A percentile compares a stretch with the other conserved stretches of the same genome.
Evolutionary conservation across 1,284 basidiomycete species (phyloP).

Genomic region (Macrocystidia cucumis): DNA sequence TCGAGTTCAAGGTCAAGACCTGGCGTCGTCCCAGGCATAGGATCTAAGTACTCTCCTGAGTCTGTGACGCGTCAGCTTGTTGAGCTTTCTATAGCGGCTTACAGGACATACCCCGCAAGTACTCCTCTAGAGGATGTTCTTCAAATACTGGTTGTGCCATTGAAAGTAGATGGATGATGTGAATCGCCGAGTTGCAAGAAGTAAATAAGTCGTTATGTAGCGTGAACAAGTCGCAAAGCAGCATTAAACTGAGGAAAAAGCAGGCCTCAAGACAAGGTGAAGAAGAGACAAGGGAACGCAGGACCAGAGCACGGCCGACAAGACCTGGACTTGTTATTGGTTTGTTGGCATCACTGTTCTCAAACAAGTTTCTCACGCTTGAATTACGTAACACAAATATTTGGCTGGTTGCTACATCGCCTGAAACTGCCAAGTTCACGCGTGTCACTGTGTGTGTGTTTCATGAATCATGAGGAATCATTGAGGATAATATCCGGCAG

Average conservation of each 20-base stretch:
- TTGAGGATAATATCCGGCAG: too few species aligned
- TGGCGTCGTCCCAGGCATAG: slow-evolving; percentile 29
- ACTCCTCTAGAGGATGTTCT: slow-evolving; percentile 68
- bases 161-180: slow-evolving; percentile 10
- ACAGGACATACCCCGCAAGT: slow-evolving; percentile 50
- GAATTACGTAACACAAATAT: too few species aligned
- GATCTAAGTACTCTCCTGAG: slow-evolving; percentile 43
- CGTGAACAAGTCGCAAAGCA: slow-evolving; percentile 9
- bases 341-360: too few species aligned
- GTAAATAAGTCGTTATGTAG: slow-evolving; percentile 10
- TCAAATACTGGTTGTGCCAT: slow-evolving; percentile 79
- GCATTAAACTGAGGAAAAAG: slow-evolving; percentile 3
- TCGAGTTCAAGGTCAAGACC: slow-evolving; percentile 28
- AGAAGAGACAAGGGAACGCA: neutral
- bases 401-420: too few species aligned
- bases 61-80: slow-evolving; percentile 24
- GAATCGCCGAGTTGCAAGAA: slow-evolving; percentile 3
- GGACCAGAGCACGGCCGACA: neutral
- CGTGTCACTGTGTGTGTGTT: too few species aligned
- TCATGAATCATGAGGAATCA: too few species aligned
- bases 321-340: too few species aligned
- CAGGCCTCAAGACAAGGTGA: neutral
- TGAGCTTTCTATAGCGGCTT: slow-evolving; percentile 3
- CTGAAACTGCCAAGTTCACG: too few species aligned
- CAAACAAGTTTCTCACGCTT: too few species aligned